Conservation (phyloP, 768 basidiomycete species). For the Leccinum subgranulosum region DNA sequence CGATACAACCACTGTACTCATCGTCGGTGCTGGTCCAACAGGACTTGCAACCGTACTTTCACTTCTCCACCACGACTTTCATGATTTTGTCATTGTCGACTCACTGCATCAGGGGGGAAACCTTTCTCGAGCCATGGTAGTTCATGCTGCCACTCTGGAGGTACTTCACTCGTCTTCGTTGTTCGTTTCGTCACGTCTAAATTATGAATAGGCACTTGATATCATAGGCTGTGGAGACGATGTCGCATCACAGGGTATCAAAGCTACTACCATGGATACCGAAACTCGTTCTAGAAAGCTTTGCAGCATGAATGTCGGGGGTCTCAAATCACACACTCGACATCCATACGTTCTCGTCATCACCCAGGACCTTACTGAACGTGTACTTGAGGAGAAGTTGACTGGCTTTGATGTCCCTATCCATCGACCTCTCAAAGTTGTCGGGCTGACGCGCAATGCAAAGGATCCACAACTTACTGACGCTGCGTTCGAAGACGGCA, state of each 20-base stretch:
- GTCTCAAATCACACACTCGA: slow-evolving; percentile 39
- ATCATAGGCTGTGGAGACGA: slow-evolving; percentile 35
- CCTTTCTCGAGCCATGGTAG: slow-evolving; percentile 41
- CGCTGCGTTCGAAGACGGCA: slow-evolving; percentile 46
- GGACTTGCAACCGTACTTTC: slow-evolving; percentile 47
- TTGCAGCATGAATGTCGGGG: slow-evolving; percentile 29
- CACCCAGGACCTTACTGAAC: slow-evolving; percentile 46
- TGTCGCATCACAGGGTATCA: slow-evolving; percentile 39
- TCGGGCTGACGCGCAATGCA: slow-evolving; percentile 32
- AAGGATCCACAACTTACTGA: slow-evolving; percentile 31
- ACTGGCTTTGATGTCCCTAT: slow-evolving; percentile 32
- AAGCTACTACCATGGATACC: slow-evolving; percentile 25
- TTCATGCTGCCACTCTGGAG: slow-evolving; percentile 55
- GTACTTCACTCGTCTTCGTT: slow-evolving; percentile 22
- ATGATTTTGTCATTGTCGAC: slow-evolving; percentile 41
- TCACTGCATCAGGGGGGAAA: slow-evolving; percentile 29
- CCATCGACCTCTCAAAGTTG: slow-evolving; percentile 38
- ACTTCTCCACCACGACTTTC: slow-evolving; percentile 39
- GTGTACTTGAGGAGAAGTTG: slow-evolving; percentile 36
- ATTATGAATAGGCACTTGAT: slow-evolving; percentile 42
- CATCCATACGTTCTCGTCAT: slow-evolving; percentile 42
- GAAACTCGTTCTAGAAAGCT: slow-evolving; percentile 31
- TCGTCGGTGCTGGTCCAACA: slow-evolving; percentile 50
- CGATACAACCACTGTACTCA: slow-evolving; percentile 38
- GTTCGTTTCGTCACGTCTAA: slow-evolving; percentile 23